Base-by-base conservation (phyloP, 2,329 filamentous ascomycete species). In the Sporothrix variecibatus region DNA sequence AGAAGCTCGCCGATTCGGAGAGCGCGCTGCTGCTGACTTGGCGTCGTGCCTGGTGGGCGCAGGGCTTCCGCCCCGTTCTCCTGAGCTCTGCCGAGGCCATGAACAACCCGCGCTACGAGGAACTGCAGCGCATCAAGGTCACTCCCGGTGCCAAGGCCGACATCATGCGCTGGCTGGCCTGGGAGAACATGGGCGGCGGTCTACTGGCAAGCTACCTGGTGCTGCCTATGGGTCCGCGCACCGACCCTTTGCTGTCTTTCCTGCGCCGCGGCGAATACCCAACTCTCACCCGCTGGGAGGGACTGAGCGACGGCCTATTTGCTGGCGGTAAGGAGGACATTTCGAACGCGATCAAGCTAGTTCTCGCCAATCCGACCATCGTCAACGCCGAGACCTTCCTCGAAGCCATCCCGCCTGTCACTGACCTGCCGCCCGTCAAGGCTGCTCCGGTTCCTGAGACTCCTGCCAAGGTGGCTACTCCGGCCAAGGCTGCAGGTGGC, bases 21-120 rank as follows among this genome's bases (percentile, higher is more conserved):
- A 92, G 92, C 79, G 88, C 91, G 74, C 84, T 98, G 75, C 86
- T 98, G 68, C 85, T 97, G 74, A 92, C 93, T 72, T 98, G 96
- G 96, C 89, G 95, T 75, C 89, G 94, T 64, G 95, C 95, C 2
- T 98, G 95, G 94, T 98, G 94, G 93, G 94, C 95, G 0, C 91
- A 97, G 79, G 96, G 95, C 12, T 98, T 98, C 83, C 90, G 87
- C 76, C 95, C 96, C 0, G 87, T 96, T 8, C 92, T 98, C 56
- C 83, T 98, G 73, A 91, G 93, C 70, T 88, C 90, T 20, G 90
- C 88, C 0, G 95, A 98, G 80, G 94, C 95, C 23, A 92, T 91
- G 86, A 91, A 90, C 79, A 96, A 97, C 80, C 93, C 93, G 0
- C 83, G 93, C 26, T 97, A 95, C 80, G 86, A 90, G 77, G 86